These are phyloP conservation scores for Daldinia sp. DNA, from an alignment of 2,329 filamentous ascomycete species.

Conservation along the genomic window DNA sequence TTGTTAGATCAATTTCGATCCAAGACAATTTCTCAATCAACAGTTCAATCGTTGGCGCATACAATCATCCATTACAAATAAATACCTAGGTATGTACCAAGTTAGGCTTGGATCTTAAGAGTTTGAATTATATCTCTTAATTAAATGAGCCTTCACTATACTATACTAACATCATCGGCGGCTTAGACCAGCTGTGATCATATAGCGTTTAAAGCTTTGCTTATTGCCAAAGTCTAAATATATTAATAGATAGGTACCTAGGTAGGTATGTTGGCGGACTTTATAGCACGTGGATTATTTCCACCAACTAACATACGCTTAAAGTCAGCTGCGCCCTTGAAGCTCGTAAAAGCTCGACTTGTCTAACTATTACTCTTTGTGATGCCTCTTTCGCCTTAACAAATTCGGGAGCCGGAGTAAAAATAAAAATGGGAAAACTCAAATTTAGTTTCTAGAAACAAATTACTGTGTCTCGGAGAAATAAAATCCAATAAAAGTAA, in stretches of 20 bases:
- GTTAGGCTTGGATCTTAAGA: neutral
- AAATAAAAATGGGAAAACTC: neutral
- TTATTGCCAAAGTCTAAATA: neutral
- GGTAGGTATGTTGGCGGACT: neutral
- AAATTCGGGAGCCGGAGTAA: neutral
- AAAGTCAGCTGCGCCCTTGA: neutral
- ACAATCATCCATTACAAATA: neutral
- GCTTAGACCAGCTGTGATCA: neutral
- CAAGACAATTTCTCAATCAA: neutral
- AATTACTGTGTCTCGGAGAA: too few species aligned
- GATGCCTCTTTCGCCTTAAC: too few species aligned
- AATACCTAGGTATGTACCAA: neutral
- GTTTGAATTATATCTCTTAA: neutral
- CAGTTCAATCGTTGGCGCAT: neutral
- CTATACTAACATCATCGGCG: neutral
- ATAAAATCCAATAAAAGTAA: neutral
- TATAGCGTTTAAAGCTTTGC: neutral
- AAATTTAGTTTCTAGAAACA: neutral
- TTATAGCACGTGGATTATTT: neutral
- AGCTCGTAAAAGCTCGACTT: too few species aligned
- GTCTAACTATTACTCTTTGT: too few species aligned
- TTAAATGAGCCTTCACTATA: neutral
- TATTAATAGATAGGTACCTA: constrained; percentile 3
- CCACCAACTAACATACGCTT: neutral
- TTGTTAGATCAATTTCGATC: neutral